Percentiles rank a stretch among this genome's conserved stretches.
Conservation (phyloP, 2,329 filamentous ascomycete species). For the Alternaria consortialis region DNA sequence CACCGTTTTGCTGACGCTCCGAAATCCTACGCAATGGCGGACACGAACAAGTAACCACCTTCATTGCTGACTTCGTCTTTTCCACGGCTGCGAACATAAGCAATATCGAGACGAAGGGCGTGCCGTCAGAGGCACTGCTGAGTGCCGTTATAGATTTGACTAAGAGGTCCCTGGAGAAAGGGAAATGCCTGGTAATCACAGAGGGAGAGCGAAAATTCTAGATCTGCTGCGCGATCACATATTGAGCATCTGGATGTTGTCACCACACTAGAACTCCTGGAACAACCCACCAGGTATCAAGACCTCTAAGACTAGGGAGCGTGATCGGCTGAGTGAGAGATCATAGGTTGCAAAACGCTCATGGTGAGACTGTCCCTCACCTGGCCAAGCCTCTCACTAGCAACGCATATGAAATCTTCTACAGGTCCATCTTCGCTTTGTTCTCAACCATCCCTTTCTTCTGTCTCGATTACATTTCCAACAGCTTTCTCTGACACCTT, state of each 20-base stretch:
- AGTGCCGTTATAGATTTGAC: too few species aligned
- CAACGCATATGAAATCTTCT: too few species aligned
- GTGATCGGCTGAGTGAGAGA: too few species aligned
- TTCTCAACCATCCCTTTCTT: background rate
- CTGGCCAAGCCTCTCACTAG: too few species aligned
- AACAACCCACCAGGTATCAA: too few species aligned
- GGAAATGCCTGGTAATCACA: background rate
- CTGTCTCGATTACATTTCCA: background rate
- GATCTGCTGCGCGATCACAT: background rate
- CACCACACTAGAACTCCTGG: too few species aligned
- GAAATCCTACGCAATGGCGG: background rate
- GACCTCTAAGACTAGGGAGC: too few species aligned
- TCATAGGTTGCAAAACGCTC: too few species aligned
- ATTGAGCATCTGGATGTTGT: too few species aligned
- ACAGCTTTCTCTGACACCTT: background rate
- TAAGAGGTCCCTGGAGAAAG: too few species aligned
- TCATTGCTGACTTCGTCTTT: constrained; percentile 2
- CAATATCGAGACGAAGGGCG: background rate
- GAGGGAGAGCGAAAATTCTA: background rate
- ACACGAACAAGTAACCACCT: background rate
- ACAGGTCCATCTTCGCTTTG: background rate
- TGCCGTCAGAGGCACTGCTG: background rate
- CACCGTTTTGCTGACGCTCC: background rate
- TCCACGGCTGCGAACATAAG: background rate
- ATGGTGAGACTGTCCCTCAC: too few species aligned